Evolutionary conservation across 495 filamentous ascomycete species (phyloP).

Genomic region (Apiosordaria backusii): DNA sequence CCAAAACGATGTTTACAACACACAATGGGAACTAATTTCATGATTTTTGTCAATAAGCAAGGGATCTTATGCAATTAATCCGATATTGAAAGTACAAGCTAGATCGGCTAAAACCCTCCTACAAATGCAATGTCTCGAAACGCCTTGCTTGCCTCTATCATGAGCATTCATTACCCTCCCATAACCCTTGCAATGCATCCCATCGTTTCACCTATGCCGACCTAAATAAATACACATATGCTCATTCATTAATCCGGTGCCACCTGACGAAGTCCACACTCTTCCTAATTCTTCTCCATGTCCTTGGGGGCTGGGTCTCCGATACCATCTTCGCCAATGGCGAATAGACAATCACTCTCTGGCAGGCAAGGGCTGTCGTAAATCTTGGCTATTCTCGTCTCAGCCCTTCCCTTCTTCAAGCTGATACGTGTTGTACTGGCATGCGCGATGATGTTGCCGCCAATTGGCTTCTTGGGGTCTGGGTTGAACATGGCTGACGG

Average conservation of each 20-base stretch:
- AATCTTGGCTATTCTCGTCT: constrained; percentile 97
- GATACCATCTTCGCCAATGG: constrained; percentile 95
- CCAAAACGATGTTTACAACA: not conserved
- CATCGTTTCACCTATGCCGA: constrained; percentile 2
- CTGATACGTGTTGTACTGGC: constrained; percentile 87
- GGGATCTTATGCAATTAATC: not conserved
- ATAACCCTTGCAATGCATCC: constrained; percentile 10
- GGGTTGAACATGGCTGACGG: constrained; percentile 97
- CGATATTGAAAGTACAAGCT: not conserved
- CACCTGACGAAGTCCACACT: not conserved
- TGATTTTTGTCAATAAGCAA: not conserved
- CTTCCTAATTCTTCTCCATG: constrained; percentile 61
- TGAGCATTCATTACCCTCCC: not conserved
- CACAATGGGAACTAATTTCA: not conserved
- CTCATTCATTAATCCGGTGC: not conserved
- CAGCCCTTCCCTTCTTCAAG: constrained; percentile 89
- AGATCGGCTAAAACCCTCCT: not conserved
- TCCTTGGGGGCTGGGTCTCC: constrained; percentile 95
- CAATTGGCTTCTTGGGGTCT: constrained; percentile 98
- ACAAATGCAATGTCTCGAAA: not conserved
- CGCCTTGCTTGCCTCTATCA: not conserved
- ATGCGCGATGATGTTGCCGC: constrained; percentile 97
- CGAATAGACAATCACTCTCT: constrained; percentile 94
- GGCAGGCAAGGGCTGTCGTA: constrained; percentile 97
- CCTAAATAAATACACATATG: constrained; percentile 7